These are phyloP conservation scores for Trichoderma hamatum DNA, from an alignment of 2,329 filamentous ascomycete species.

Conservation along the genomic window DNA sequence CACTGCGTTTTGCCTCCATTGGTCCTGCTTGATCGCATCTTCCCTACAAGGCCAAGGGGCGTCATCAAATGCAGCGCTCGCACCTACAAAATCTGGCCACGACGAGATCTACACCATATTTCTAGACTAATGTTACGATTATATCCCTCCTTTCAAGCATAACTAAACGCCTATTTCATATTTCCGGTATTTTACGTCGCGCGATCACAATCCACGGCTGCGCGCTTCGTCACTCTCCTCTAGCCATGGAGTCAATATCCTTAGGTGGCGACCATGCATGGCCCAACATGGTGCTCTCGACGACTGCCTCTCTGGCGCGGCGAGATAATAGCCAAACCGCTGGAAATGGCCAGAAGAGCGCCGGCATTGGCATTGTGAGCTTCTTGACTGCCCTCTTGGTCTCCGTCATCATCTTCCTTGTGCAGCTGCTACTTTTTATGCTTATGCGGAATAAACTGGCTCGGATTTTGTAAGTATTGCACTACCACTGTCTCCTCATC, in stretches of 20 bases:
- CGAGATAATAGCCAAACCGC: constrained; percentile 6
- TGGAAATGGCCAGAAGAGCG: constrained; percentile 26
- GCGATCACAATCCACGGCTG: not conserved
- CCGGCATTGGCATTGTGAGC: constrained; percentile 45
- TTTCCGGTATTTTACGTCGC: too few relatives aligned
- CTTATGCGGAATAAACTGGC: constrained; percentile 76
- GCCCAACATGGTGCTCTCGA: not conserved
- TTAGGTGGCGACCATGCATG: not conserved
- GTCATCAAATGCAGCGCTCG: not conserved
- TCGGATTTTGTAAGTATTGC: constrained; percentile 72
- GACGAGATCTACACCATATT: not conserved
- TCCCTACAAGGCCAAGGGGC: constrained; percentile 11
- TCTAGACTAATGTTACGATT: not conserved
- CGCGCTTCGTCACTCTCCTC: not conserved
- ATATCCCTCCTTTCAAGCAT: not conserved
- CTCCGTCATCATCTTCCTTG: constrained; percentile 63
- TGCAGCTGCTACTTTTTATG: constrained; percentile 71
- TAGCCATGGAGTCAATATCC: constrained; percentile 18
- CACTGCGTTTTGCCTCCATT: not conserved
- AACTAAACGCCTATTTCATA: not conserved
- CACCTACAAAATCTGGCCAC: not conserved
- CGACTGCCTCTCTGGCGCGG: constrained; percentile 14
- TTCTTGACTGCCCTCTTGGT: constrained; percentile 68
- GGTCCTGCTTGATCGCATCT: not conserved
- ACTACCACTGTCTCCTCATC: too few relatives aligned